phyloP scores from a whole-genome alignment of 352 stramenopile species.

The Phytophthora melonis region DNA sequence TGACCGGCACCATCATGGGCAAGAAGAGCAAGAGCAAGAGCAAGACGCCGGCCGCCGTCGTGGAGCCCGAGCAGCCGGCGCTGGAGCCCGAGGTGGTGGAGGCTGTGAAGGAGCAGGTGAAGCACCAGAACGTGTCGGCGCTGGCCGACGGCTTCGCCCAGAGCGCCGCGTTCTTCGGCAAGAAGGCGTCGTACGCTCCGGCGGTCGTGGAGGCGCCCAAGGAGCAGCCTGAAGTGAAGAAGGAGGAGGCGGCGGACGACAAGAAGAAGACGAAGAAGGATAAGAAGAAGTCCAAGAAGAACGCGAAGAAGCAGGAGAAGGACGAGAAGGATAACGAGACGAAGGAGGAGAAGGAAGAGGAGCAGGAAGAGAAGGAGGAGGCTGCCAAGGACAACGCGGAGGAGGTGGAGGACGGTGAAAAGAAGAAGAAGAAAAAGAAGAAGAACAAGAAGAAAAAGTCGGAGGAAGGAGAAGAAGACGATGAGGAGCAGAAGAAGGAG shows the following conservation, averaged over 20 bases:
- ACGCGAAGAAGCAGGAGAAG: conserved; percentile 14
- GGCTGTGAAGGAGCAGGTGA: conserved; percentile 32
- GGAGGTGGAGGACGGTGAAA: conserved; percentile 17
- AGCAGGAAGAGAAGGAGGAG: conserved; percentile 20
- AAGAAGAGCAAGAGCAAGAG: conserved; percentile 50
- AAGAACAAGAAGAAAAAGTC: conserved; percentile 34
- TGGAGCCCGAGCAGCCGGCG: conserved; percentile 8
- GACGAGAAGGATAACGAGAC: conserved; percentile 13
- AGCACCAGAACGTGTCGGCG: conserved; percentile 30
- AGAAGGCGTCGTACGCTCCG: conserved; percentile 65
- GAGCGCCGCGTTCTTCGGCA: conserved; percentile 70
- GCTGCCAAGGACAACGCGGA: conserved; percentile 3
- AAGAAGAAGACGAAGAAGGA: conserved; percentile 13
- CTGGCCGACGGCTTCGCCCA: conserved; percentile 68
- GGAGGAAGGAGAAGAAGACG: conserved; percentile 4
- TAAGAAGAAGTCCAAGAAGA: conserved; percentile 19
- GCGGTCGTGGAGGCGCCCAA: conserved; percentile 14
- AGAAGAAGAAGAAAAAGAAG: conserved; percentile 36
- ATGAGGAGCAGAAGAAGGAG: conserved; percentile 33
- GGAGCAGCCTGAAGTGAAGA: conserved; percentile 19
- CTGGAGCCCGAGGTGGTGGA: conserved; percentile 31
- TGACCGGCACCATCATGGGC: conserved; percentile 34
- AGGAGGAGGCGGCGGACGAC: neutral
- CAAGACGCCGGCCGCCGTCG: conserved; percentile 1
- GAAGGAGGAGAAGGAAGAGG: conserved; percentile 28